Conservation (phyloP, 495 filamentous ascomycete species). For the Xylaria bambusicola region DNA sequence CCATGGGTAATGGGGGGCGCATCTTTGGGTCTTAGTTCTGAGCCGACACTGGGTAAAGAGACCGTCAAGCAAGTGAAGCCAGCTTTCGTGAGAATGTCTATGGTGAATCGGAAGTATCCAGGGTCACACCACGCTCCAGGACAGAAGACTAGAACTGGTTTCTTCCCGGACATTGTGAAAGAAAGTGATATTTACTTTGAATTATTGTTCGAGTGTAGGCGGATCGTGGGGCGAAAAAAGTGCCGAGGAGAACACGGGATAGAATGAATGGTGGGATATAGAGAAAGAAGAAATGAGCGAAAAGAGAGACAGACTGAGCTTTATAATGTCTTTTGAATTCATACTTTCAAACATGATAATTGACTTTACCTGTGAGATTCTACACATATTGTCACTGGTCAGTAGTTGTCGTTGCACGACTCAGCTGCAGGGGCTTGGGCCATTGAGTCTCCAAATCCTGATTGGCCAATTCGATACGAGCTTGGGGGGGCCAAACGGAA, state of each 20-base stretch:
- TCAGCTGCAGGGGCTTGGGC: background rate
- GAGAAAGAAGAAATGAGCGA: background rate
- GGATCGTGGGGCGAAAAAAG: too few relatives aligned
- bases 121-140: slow-evolving; percentile 52
- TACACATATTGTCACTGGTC: background rate
- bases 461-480: slow-evolving; percentile 15
- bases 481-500: background rate
- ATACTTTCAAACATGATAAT: background rate
- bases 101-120: slow-evolving; percentile 36
- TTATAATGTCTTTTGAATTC: background rate
- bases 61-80: slow-evolving; percentile 41
- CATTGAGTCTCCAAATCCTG: background rate
- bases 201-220: background rate
- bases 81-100: slow-evolving; percentile 34
- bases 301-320: background rate
- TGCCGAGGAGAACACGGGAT: background rate
- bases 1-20: slow-evolving; percentile 21
- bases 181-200: background rate
- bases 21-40: slow-evolving; percentile 27
- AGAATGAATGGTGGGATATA: background rate
- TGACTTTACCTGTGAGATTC: background rate
- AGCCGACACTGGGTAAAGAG: slow-evolving; percentile 37
- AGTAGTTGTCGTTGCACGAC: background rate
- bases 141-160: slow-evolving; percentile 45
- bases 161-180: slow-evolving; percentile 14